Evolutionary conservation across 169 alveolate genomes (phyloP).

Genomic region (Plasmodium gonderi): DNA sequence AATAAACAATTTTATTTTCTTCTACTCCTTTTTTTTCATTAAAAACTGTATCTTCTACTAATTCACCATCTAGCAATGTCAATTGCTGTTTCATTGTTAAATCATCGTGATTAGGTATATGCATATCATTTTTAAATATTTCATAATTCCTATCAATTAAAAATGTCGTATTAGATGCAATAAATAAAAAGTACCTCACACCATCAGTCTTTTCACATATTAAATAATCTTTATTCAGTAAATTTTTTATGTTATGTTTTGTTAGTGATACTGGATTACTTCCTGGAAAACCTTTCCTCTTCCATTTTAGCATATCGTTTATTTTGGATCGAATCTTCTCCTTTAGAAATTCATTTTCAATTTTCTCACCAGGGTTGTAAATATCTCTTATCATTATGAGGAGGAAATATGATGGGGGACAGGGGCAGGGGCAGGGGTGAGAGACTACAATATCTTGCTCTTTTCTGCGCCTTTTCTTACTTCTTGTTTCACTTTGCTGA

Average conservation of each 20-base stretch:
- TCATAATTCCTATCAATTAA: conserved; percentile 90
- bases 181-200: conserved; percentile 87
- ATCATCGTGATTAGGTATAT: conserved; percentile 85
- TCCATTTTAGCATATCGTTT: conserved; percentile 88
- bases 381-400: conserved; percentile 21
- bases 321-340: conserved; percentile 78
- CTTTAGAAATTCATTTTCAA: conserved; percentile 54
- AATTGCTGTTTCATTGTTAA: conserved; percentile 85
- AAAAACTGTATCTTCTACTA: conserved; percentile 82
- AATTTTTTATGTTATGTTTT: conserved; percentile 76
- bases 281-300: conserved; percentile 90
- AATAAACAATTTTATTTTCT: conserved; percentile 72
- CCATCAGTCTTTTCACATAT: conserved; percentile 95
- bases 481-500: too few relatives aligned
- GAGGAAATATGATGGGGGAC: background rate
- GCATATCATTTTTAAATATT: conserved; percentile 85
- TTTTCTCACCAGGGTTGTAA: conserved; percentile 69
- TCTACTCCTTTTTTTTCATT: conserved; percentile 33
- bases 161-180: conserved; percentile 88
- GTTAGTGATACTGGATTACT: conserved; percentile 91
- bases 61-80: conserved; percentile 92
- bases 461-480: too few relatives aligned
- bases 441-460: background rate
- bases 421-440: background rate
- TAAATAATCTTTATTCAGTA: conserved; percentile 86